Percentiles rank a stretch among this genome's conserved stretches.
Conservation (phyloP, 2,329 filamentous ascomycete species). For the Emergomyces orientalis region DNA sequence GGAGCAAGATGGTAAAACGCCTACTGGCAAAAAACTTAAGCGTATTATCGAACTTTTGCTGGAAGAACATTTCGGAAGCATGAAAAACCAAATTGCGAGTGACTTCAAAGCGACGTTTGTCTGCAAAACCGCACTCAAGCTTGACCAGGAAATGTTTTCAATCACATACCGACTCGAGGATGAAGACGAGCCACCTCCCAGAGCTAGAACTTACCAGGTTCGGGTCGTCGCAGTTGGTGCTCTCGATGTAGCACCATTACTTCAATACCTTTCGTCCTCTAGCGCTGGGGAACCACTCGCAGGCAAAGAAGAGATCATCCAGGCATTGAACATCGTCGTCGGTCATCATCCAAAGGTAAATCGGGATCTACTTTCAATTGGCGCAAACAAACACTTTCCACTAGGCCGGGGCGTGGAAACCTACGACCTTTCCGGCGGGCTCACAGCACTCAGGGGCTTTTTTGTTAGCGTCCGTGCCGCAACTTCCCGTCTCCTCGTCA, state of each 20-base stretch:
- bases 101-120: constrained; percentile 35
- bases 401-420: constrained; percentile 27
- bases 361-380: constrained; percentile 37
- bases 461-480: constrained; percentile 53
- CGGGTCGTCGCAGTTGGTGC: constrained; percentile 27
- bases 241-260: constrained; percentile 33
- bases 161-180: constrained; percentile 30
- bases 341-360: constrained; percentile 40
- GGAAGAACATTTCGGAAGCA: constrained; percentile 27
- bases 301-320: constrained; percentile 44
- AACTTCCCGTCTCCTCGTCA: constrained; percentile 49
- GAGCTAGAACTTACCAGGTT: constrained; percentile 29
- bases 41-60: constrained; percentile 42
- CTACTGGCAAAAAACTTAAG: constrained; percentile 37
- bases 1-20: constrained; percentile 20
- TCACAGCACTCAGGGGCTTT: constrained; percentile 52
- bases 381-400: constrained; percentile 47
- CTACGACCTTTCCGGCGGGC: constrained; percentile 39
- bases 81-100: constrained; percentile 27
- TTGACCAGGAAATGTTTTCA: constrained; percentile 17
- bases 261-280: constrained; percentile 36
- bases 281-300: constrained; percentile 30
- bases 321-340: constrained; percentile 51
- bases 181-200: constrained; percentile 27
- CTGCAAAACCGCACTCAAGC: constrained; percentile 22